Conservation (phyloP, 78 protist species). For the Chrysochromulina tobinii region DNA sequence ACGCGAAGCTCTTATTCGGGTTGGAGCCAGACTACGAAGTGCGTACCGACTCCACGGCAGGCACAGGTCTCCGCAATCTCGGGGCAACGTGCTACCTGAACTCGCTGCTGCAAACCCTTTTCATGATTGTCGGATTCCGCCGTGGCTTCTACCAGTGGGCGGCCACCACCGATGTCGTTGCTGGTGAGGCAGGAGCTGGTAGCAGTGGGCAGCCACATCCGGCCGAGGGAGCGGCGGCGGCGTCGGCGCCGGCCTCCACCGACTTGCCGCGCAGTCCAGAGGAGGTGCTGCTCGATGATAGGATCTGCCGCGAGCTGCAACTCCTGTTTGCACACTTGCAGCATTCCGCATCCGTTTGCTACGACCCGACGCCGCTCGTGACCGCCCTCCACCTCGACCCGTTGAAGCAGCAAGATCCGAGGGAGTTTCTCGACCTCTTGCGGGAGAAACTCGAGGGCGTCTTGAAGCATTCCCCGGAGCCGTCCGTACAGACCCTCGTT, state of each 20-base stretch:
- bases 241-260: too few relatives aligned
- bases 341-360: too few relatives aligned
- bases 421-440: neutral
- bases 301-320: neutral
- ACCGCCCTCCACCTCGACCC: neutral
- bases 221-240: too few relatives aligned
- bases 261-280: too few relatives aligned
- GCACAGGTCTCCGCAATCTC: conserved; percentile 76
- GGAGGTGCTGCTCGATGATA: too few relatives aligned
- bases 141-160: neutral
- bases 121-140: conserved; percentile 62
- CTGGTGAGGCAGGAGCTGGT: too few relatives aligned
- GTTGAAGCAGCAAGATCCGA: neutral
- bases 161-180: too few relatives aligned
- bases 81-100: conserved; percentile 91
- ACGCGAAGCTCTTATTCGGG: neutral
- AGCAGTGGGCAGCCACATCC: too few relatives aligned
- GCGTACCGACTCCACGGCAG: neutral
- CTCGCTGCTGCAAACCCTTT: conserved; percentile 78
- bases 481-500: neutral
- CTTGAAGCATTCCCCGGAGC: too few relatives aligned
- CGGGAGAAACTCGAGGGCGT: neutral
- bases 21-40: neutral
- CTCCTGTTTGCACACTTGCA: neutral
- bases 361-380: neutral